phyloP scores from a whole-genome alignment of 306 rosid genomes.

The Casuarina cunninghamiana region DNA sequence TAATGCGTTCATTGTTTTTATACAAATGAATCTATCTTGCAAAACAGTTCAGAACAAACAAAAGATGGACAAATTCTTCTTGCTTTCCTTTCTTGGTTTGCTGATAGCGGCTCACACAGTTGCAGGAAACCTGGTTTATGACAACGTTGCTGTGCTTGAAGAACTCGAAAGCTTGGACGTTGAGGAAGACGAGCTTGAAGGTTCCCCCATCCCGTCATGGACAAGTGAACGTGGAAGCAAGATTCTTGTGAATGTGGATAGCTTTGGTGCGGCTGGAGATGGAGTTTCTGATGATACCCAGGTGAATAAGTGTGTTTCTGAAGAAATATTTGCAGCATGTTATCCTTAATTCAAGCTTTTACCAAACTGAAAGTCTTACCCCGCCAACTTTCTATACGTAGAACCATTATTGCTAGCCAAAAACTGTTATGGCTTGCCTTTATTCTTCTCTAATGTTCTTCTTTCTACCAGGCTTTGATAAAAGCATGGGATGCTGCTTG shows the following conservation, averaged over 20 bases:
- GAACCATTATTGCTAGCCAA: constrained; percentile 5
- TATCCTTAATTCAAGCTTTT: background rate
- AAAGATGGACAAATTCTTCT: constrained; percentile 62
- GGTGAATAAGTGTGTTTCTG: constrained; percentile 40
- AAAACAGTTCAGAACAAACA: constrained; percentile 29
- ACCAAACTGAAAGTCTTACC: background rate
- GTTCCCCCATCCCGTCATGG: constrained; percentile 66
- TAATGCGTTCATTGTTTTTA: constrained; percentile 54
- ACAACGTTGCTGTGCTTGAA: constrained; percentile 44
- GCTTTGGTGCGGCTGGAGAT: constrained; percentile 84
- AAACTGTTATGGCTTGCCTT: constrained; percentile 11
- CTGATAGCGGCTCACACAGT: constrained; percentile 61
- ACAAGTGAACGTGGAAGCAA: constrained; percentile 75
- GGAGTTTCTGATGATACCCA: constrained; percentile 84
- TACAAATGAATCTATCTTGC: constrained; percentile 57
- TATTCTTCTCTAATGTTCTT: constrained; percentile 37
- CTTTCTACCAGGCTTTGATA: constrained; percentile 61
- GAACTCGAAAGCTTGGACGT: constrained; percentile 53
- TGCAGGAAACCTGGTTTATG: constrained; percentile 49
- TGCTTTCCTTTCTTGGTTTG: constrained; percentile 48
- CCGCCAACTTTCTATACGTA: background rate
- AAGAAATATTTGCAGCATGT: background rate
- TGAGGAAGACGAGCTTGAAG: constrained; percentile 56
- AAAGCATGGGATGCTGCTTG: constrained; percentile 90
- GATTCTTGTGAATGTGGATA: constrained; percentile 90